phyloP scores from a whole-genome alignment of 768 basidiomycete genomes.

The Rubroboletus satanas region DNA sequence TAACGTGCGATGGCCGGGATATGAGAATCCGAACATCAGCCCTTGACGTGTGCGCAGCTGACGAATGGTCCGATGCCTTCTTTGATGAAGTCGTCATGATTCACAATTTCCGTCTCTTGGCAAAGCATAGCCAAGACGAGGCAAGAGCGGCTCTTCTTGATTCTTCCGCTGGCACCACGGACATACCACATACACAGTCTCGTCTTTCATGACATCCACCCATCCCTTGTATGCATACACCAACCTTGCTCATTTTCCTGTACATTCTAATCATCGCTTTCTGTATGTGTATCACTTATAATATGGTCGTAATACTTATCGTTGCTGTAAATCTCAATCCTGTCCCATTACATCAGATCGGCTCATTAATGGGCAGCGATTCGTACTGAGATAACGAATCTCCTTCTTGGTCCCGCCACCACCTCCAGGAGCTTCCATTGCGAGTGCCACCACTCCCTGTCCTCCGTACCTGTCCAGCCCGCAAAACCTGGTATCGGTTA shows the following conservation, averaged over 20 bases:
- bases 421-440: slow-evolving; percentile 25
- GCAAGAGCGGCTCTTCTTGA: slow-evolving; percentile 28
- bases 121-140: slow-evolving; percentile 36
- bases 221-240: slow-evolving; percentile 31
- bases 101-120: slow-evolving; percentile 44
- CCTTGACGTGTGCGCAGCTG: slow-evolving; percentile 37
- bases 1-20: slow-evolving; percentile 36
- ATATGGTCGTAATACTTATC: slow-evolving; percentile 29
- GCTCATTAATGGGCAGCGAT: slow-evolving; percentile 10
- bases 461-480: slow-evolving; percentile 64
- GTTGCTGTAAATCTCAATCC: slow-evolving; percentile 26
- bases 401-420: slow-evolving; percentile 19
- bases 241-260: slow-evolving; percentile 27
- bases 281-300: slow-evolving; percentile 34
- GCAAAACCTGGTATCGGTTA: slow-evolving; percentile 63
- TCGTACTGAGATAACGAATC: slow-evolving; percentile 15
- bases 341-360: slow-evolving; percentile 20
- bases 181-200: slow-evolving; percentile 20
- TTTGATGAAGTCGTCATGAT: slow-evolving; percentile 62
- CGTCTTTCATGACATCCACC: slow-evolving; percentile 23
- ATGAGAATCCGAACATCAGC: slow-evolving; percentile 49
- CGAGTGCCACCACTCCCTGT: slow-evolving; percentile 17
- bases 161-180: slow-evolving; percentile 22
- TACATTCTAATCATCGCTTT: slow-evolving; percentile 33
- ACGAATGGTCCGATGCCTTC: slow-evolving; percentile 58